A percentile compares a stretch with the other conserved stretches of the same genome.
Conservation (phyloP, 2,329 filamentous ascomycete species). For the Monilinia fructigena region DNA sequence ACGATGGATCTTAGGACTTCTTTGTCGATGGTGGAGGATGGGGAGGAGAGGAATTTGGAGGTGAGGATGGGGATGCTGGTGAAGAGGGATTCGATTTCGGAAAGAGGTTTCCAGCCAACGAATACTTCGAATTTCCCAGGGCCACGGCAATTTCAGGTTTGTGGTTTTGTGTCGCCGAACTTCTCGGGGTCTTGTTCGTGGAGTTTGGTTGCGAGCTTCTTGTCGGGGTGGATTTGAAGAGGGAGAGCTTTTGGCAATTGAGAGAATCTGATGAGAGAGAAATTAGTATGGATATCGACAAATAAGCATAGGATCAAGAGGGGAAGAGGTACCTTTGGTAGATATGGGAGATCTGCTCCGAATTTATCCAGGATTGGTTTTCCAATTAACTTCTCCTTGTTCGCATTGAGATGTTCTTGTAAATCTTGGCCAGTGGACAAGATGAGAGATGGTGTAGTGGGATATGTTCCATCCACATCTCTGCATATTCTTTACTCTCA, state of each 20-base stretch:
- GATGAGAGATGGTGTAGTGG: slow-evolving; percentile 64
- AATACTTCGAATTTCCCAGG: slow-evolving; percentile 71
- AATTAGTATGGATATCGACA: slow-evolving; percentile 22
- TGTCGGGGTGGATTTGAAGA: slow-evolving; percentile 73
- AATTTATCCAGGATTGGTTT: slow-evolving; percentile 59
- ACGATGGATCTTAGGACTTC: slow-evolving; percentile 54
- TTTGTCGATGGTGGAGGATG: slow-evolving; percentile 50
- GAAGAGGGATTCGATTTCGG: slow-evolving; percentile 59
- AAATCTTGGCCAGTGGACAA: slow-evolving; percentile 62
- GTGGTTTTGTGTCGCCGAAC: slow-evolving; percentile 67
- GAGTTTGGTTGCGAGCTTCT: slow-evolving; percentile 61
- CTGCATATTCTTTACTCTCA: slow-evolving; percentile 61
- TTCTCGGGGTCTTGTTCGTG: slow-evolving; percentile 62
- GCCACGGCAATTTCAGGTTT: slow-evolving; percentile 79
- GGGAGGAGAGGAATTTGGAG: slow-evolving; percentile 28
- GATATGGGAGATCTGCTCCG: slow-evolving; percentile 65
- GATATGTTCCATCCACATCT: slow-evolving; percentile 62
- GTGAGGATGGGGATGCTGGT: slow-evolving; percentile 33
- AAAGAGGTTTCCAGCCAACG: slow-evolving; percentile 68
- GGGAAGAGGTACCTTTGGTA: slow-evolving; percentile 58
- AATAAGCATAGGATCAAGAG: neutral
- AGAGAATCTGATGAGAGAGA: slow-evolving; percentile 54
- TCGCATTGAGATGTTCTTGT: slow-evolving; percentile 59
- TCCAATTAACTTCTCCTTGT: slow-evolving; percentile 64
- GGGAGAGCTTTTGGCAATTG: slow-evolving; percentile 72